Conservation (phyloP, 306 rosid species). For the Rubus idaeus region DNA sequence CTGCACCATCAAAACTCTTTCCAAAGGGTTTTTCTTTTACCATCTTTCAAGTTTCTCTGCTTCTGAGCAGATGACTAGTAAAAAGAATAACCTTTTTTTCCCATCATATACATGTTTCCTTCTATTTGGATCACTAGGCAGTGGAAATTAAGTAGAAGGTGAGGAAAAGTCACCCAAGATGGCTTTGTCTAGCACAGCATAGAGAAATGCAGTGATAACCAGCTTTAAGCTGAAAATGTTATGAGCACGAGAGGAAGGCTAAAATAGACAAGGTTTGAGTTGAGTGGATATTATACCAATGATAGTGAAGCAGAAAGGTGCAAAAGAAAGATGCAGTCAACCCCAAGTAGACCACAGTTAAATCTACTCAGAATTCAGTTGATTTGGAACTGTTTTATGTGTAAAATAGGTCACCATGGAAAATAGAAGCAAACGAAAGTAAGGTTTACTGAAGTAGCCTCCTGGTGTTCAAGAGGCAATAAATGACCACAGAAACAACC, state of each 20-base stretch:
- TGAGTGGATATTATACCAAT: background rate
- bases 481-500: background rate
- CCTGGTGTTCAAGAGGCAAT: constrained; percentile 8
- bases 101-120: background rate
- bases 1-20: constrained; percentile 9
- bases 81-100: background rate
- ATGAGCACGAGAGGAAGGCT: background rate
- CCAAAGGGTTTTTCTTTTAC: background rate
- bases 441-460: constrained; percentile 12
- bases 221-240: constrained; percentile 3
- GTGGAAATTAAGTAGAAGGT: background rate
- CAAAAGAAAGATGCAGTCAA: constrained; percentile 1
- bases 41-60: background rate
- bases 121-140: background rate
- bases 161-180: constrained; percentile 9
- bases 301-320: constrained; percentile 6
- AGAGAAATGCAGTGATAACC: background rate
- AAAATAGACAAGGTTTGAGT: background rate
- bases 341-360: constrained; percentile 2
- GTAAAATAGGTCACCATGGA: constrained; percentile 7
- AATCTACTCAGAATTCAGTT: background rate
- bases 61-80: background rate
- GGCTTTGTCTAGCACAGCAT: background rate
- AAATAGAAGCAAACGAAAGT: constrained; percentile 15
- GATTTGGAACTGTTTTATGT: background rate